phyloP scores from a whole-genome alignment of 768 basidiomycete genomes.

The Podaxis mareebaensis region DNA sequence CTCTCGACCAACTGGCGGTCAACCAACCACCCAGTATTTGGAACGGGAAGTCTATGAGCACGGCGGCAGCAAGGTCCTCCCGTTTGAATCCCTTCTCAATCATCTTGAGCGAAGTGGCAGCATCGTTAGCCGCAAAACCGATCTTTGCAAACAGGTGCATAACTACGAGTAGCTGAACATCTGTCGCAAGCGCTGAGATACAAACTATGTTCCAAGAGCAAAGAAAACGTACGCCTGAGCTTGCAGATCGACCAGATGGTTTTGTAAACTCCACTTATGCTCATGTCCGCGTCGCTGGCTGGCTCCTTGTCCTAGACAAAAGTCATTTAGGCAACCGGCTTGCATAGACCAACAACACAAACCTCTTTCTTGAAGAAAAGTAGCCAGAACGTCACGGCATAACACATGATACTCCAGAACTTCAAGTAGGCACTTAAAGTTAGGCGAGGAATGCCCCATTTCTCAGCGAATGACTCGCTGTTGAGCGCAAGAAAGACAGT shows the following conservation, averaged over 20 bases:
- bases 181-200: constrained; percentile 40
- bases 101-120: constrained; percentile 87
- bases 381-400: constrained; percentile 85
- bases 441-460: constrained; percentile 75
- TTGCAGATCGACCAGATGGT: constrained; percentile 95
- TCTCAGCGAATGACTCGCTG: constrained; percentile 85
- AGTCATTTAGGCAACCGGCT: background rate
- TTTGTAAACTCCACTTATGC: constrained; percentile 85
- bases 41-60: constrained; percentile 96
- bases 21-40: constrained; percentile 95
- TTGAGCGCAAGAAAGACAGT: constrained; percentile 98
- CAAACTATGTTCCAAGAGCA: background rate
- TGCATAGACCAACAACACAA: background rate
- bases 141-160: constrained; percentile 92
- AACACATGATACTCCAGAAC: constrained; percentile 85
- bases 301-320: constrained; percentile 67
- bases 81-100: constrained; percentile 96
- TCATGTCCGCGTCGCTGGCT: constrained; percentile 80
- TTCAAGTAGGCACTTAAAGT: constrained; percentile 78
- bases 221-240: constrained; percentile 69
- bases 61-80: constrained; percentile 94
- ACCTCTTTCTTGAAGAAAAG: constrained; percentile 89
- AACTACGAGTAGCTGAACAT: constrained; percentile 84
- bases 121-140: constrained; percentile 93
- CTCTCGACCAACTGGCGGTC: constrained; percentile 88